Base-by-base conservation (phyloP, 139 green algal species). In the Parachlorella kessleri region DNA sequence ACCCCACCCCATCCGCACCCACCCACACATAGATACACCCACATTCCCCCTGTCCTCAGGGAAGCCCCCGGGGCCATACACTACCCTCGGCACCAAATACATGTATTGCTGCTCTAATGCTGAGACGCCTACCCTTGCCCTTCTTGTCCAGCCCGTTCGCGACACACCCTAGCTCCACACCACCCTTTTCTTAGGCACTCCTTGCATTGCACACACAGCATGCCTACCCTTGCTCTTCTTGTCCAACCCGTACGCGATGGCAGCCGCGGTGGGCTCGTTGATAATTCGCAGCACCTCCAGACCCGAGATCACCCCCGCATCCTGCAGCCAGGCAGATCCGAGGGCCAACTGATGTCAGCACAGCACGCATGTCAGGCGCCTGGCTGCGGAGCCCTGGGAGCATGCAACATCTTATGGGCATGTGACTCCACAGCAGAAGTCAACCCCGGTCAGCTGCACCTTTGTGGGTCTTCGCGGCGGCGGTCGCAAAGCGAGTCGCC, bases 201-300 rank as follows among this genome's bases (percentile, higher is more conserved):
- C n/a, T n/a, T n/a, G n/a, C n/a, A n/a, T n/a, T n/a, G n/a, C n/a
- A n/a, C n/a, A n/a, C n/a, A n/a, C n/a, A n/a, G n/a, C n/a, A n/a
- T n/a, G n/a, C 54, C 39, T 37, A 14, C 68, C 72, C 35, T 78
- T 81, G 42, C 55, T 76, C 83, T 90, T 93, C 82, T 94, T 94
- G 85, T 94, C 90, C 67, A 95, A 83, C 55, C 95, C 95, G 76
- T 98, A 97, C 1, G 95, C 95, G 69, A 98, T 97, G 75, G 93
- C 94, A 6, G 95, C 95, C 6, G 95, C 95, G 9, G 95, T 98
- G 35, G 96, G 96, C 89, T 99, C 95, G 83, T 99, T 99, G 87
- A 98, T 98, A 86, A 99, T 98, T 54, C 95, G 91, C 75, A 98
- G 81, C 36, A 98, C 94, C 48, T 99, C 97, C 39, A 99, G 84